Evolutionary conservation across 2,329 filamentous ascomycete species (phyloP).

Genomic region (Raffaelea albimanens): DNA sequence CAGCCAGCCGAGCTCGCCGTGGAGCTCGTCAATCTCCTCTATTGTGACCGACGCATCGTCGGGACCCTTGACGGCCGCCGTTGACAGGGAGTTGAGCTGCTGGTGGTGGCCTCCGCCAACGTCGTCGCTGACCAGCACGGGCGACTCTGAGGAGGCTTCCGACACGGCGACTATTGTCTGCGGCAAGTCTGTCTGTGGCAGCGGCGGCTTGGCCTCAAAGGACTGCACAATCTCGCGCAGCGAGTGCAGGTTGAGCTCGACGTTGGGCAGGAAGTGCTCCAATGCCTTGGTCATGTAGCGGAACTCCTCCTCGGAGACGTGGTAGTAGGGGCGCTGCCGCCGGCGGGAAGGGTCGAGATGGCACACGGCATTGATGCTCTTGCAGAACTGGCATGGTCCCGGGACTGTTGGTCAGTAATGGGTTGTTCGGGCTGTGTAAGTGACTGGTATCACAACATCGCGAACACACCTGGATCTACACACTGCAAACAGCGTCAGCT

Average conservation of each 20-base stretch:
- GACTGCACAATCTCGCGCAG: conserved; percentile 13
- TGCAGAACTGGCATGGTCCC: conserved; percentile 19
- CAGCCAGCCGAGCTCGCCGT: conserved; percentile 16
- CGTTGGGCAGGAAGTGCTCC: conserved; percentile 18
- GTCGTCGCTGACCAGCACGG: conserved; percentile 3
- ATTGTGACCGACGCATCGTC: conserved; percentile 8
- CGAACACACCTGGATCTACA: conserved; percentile 10
- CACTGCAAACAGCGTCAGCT: conserved; percentile 6
- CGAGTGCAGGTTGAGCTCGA: conserved; percentile 15
- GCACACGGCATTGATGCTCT: conserved; percentile 17
- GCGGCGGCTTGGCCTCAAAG: conserved; percentile 2
- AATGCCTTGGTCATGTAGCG: conserved; percentile 19
- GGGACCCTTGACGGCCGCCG: not conserved
- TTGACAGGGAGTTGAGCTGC: not conserved
- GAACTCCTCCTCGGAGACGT: conserved; percentile 20
- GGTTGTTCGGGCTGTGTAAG: not conserved
- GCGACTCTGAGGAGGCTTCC: conserved; percentile 5
- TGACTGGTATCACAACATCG: not conserved
- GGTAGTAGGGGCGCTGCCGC: conserved; percentile 20
- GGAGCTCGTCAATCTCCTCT: conserved; percentile 15
- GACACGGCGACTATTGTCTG: not conserved
- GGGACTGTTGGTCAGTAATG: conserved; percentile 12
- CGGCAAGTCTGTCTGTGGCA: not conserved
- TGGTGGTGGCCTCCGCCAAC: conserved; percentile 1
- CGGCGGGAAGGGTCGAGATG: conserved; percentile 19